Evolutionary conservation across 805 yeast genomes (phyloP).

Genomic region (Suhomyces pyralidae): DNA sequence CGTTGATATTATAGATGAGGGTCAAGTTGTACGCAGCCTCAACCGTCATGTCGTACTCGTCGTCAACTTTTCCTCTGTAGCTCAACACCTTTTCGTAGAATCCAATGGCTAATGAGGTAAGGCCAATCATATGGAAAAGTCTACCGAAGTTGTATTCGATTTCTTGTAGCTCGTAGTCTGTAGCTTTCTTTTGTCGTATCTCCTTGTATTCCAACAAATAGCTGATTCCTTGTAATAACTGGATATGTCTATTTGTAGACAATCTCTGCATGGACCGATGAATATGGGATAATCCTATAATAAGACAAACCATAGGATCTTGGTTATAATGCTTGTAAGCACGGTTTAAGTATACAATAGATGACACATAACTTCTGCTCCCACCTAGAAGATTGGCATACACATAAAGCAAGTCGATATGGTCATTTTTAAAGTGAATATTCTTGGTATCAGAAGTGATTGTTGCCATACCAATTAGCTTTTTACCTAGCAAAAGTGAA

Average conservation of each 20-base stretch:
- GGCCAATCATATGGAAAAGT: conserved; percentile 78
- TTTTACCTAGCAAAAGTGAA: conserved; percentile 50
- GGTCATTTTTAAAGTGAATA: conserved; percentile 35
- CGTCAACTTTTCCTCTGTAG: conserved; percentile 42
- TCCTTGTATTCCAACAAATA: conserved; percentile 70
- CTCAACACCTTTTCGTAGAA: conserved; percentile 69
- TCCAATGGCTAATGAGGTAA: conserved; percentile 66
- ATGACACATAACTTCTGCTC: conserved; percentile 78
- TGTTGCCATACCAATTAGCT: conserved; percentile 77
- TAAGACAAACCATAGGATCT: conserved; percentile 76
- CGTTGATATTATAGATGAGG: conserved; percentile 70
- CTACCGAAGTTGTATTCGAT: conserved; percentile 81
- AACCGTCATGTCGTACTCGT: conserved; percentile 53
- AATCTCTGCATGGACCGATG: conserved; percentile 92
- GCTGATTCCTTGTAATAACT: conserved; percentile 81
- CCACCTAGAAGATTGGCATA: conserved; percentile 80
- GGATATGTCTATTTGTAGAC: conserved; percentile 81
- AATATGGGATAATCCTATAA: conserved; percentile 75
- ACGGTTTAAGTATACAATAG: conserved; percentile 72
- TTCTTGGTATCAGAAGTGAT: conserved; percentile 53
- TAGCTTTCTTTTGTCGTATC: conserved; percentile 39
- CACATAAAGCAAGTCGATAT: conserved; percentile 69
- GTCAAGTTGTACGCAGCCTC: conserved; percentile 88
- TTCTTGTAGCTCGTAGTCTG: conserved; percentile 63
- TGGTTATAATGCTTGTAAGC: conserved; percentile 63